A percentile compares a stretch with the other conserved stretches of the same genome.
phyloP scores from a whole-genome alignment of 2,329 filamentous ascomycete genomes.

The Plectosphaerella cucumerina region DNA sequence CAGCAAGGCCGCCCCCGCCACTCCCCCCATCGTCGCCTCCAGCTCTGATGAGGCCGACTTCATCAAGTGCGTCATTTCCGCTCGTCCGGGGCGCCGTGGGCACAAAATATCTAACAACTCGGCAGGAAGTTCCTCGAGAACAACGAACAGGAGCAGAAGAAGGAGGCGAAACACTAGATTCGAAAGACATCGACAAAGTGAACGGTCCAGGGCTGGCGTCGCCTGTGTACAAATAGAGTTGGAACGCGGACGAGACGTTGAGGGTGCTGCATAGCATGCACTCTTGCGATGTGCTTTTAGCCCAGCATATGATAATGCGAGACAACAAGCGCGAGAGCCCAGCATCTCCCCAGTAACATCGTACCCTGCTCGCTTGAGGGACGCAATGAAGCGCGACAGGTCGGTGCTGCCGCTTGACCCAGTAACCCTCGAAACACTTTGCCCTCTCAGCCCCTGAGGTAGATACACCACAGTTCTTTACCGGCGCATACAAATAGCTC shows the following conservation, averaged over 20 bases:
- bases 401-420: too few species aligned
- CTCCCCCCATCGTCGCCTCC: constrained; percentile 58
- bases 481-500: constrained; percentile 45
- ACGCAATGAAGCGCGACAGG: too few species aligned
- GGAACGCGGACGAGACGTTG: not conserved
- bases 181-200: constrained; percentile 3
- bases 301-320: too few species aligned
- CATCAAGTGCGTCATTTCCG: constrained; percentile 49
- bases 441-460: too few species aligned
- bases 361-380: too few species aligned
- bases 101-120: constrained; percentile 12
- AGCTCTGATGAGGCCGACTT: constrained; percentile 61
- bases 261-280: not conserved
- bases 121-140: constrained; percentile 43
- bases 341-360: too few species aligned
- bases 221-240: constrained; percentile 22
- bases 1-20: constrained; percentile 35
- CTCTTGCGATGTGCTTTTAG: too few species aligned
- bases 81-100: constrained; percentile 3
- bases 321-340: too few species aligned
- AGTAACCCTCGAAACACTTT: too few species aligned
- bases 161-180: constrained; percentile 36
- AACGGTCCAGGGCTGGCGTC: constrained; percentile 5
- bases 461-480: constrained; percentile 37
- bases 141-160: constrained; percentile 36